Evolutionary conservation across 805 yeast species (phyloP), one percentile per base, ranked within the genome.

Genomic region (Saccharomyces jurei): DNA sequence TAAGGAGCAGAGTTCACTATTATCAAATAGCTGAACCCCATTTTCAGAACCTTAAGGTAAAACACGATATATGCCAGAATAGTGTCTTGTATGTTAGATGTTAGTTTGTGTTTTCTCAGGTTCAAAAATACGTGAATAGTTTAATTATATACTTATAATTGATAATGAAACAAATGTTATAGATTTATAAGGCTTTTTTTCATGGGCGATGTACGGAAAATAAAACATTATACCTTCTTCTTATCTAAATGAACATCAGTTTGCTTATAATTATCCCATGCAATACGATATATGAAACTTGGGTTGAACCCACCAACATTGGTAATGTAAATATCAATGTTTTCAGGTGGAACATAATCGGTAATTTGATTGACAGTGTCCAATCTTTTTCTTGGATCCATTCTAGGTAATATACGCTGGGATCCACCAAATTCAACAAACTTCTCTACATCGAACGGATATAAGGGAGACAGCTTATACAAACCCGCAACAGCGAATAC

Each of bases 231-330:
- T 17, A 48, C 52, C 50, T 30, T 21, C 29, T 57, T 52, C n/a
- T 70, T 76, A 54, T 77, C 83, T 58, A 85, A 73, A 62, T 77
- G 77, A 56, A 81, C 88, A 74, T 94, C 98, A 63, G 86, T 90
- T 52, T 84, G 81, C 70, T 87, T 86, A 71, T 94, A 94, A 72
- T 92, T 89, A 71, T 94, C 99, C 74, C 91, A 81, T 22, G 94
- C 96, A 53, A 94, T 87, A 72, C 99, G 84, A 72, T 94, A 94
- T 53, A 94, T 87, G 73, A 94, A 94, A 63, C 92, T 89, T 49
- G 99, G 98, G 27, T 98, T 88, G 68, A 87, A 90, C 14, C 98
- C 98, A 50, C 98, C 99, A 71, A 91, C 81, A 68, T 94, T 92
- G 10, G 99, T 92, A 63, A 94, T 88, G 70, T 87, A 89, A 57